phyloP scores from a whole-genome alignment of 768 basidiomycete species.

The Rhodotorula babjevae region DNA sequence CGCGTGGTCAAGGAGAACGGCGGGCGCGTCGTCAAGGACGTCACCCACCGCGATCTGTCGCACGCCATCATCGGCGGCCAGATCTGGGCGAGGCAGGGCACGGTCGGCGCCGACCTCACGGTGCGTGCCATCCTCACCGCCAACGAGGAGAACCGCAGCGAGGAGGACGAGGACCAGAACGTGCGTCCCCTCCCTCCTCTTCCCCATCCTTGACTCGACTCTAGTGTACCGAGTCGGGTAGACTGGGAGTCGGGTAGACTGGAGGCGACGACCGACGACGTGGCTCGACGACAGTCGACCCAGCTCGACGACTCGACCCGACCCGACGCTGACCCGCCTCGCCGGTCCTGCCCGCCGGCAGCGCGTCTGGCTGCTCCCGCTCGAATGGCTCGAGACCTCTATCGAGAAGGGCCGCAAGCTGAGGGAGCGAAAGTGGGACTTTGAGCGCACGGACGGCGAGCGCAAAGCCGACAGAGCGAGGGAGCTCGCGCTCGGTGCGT shows the following conservation, averaged over 20 bases:
- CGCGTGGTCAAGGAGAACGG: neutral
- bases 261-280: too few relatives aligned
- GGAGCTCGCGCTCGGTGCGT: neutral
- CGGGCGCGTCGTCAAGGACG: neutral
- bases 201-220: too few relatives aligned
- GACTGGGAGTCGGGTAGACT: too few relatives aligned
- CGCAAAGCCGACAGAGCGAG: neutral
- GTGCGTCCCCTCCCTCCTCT: neutral
- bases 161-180: slow-evolving; percentile 7
- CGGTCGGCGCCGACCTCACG: neutral
- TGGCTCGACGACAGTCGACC: too few relatives aligned
- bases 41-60: too few relatives aligned
- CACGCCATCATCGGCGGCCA: too few relatives aligned
- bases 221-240: too few relatives aligned
- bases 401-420: neutral
- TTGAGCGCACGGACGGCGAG: slow-evolving; percentile 1
- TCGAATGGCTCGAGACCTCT: neutral
- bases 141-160: slow-evolving; percentile 8
- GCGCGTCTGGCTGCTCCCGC: slow-evolving; percentile 14
- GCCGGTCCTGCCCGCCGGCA: neutral
- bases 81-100: neutral
- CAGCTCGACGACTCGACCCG: too few relatives aligned
- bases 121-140: neutral
- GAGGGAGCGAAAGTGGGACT: neutral
- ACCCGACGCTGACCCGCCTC: neutral